phyloP scores from a whole-genome alignment of 106 monocot genomes.

The Dendrobium huoshanense region DNA sequence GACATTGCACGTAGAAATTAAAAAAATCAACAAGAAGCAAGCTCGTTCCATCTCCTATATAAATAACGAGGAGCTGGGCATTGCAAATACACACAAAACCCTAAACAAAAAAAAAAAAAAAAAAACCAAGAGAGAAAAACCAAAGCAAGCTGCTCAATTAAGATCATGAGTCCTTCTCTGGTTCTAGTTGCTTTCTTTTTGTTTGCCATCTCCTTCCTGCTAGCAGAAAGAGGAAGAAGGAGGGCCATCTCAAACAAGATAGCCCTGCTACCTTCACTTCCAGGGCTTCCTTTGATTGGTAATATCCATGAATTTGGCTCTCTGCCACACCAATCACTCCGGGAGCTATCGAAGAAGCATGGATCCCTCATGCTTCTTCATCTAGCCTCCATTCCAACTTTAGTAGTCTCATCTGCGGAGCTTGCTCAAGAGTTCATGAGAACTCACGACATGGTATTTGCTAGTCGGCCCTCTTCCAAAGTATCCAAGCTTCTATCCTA shows the following conservation, averaged over 20 bases:
- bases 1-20: too few relatives aligned
- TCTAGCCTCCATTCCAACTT: conserved; percentile 11
- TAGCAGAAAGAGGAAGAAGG: not conserved
- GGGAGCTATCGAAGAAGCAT: conserved; percentile 15
- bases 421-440: conserved; percentile 16
- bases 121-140: too few relatives aligned
- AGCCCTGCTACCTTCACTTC: conserved; percentile 16
- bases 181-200: not conserved
- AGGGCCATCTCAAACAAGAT: not conserved
- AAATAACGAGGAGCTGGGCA: too few relatives aligned
- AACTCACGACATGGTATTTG: conserved; percentile 16
- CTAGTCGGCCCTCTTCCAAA: not conserved
- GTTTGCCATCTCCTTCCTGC: not conserved
- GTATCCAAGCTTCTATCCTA: not conserved
- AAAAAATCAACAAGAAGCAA: too few relatives aligned
- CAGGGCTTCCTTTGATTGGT: conserved; percentile 19
- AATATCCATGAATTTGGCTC: conserved; percentile 18
- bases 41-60: too few relatives aligned
- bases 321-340: conserved; percentile 2
- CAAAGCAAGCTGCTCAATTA: too few relatives aligned
- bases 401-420: conserved; percentile 25
- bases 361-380: conserved; percentile 30
- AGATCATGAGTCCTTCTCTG: too few relatives aligned
- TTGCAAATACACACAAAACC: too few relatives aligned
- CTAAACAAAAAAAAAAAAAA: too few relatives aligned